Percentiles rank a stretch among this genome's conserved stretches.
These are phyloP conservation scores for Sonneratia alba DNA, from an alignment of 345 rosid genomes.

Conservation along the genomic window DNA sequence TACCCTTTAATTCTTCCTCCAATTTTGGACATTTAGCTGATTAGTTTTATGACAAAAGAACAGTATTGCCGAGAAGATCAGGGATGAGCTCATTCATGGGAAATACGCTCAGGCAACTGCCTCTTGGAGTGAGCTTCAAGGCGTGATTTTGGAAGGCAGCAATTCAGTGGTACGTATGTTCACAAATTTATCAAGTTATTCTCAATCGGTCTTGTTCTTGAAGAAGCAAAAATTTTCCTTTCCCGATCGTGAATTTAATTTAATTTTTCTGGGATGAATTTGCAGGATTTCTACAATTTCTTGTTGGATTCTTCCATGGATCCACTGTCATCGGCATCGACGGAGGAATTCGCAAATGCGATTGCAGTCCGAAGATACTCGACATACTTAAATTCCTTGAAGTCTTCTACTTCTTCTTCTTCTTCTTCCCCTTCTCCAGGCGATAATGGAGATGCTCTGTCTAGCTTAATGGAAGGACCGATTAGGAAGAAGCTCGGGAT, in stretches of 20 bases:
- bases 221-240: neutral
- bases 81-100: slow-evolving; percentile 41
- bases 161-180: slow-evolving; percentile 44
- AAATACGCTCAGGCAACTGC: slow-evolving; percentile 40
- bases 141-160: slow-evolving; percentile 26
- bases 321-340: slow-evolving; percentile 26
- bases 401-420: slow-evolving; percentile 13
- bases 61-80: slow-evolving; percentile 59
- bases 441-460: slow-evolving; percentile 24
- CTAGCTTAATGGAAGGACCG: slow-evolving; percentile 54
- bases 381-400: slow-evolving; percentile 35
- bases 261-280: neutral
- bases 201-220: neutral
- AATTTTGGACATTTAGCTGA: neutral
- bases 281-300: slow-evolving; percentile 80
- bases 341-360: slow-evolving; percentile 16
- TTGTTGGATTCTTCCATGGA: slow-evolving; percentile 47
- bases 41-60: neutral
- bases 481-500: slow-evolving; percentile 65
- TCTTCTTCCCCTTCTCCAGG: slow-evolving; percentile 11
- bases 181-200: neutral
- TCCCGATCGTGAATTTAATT: neutral
- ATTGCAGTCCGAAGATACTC: slow-evolving; percentile 34
- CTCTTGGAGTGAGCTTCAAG: slow-evolving; percentile 57
- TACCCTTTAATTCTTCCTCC: neutral